Conservation (phyloP, 2,329 filamentous ascomycete genomes). For the Gaeumannomyces tritici region DNA sequence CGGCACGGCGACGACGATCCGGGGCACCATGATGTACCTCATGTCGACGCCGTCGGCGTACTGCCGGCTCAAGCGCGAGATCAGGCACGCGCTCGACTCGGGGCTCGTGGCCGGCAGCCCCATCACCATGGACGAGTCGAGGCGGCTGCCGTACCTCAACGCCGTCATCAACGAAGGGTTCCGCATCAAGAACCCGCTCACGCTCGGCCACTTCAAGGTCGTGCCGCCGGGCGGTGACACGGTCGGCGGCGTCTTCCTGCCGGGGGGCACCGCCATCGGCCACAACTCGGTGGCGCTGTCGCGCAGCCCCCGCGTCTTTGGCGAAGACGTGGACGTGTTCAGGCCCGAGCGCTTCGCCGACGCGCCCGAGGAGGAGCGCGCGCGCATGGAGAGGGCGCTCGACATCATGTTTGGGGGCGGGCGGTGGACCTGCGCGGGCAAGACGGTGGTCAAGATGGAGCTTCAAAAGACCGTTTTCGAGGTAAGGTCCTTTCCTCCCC, state of each 20-base stretch:
- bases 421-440: background rate
- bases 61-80: conserved; percentile 31
- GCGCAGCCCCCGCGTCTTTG: conserved; percentile 12
- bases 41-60: conserved; percentile 34
- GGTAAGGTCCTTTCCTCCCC: background rate
- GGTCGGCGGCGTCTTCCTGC: conserved; percentile 9
- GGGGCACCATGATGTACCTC: conserved; percentile 37
- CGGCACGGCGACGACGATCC: conserved; percentile 39
- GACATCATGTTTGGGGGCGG: background rate
- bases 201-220: conserved; percentile 9
- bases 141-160: conserved; percentile 10
- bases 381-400: background rate
- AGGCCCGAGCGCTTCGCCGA: conserved; percentile 39
- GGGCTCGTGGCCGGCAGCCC: conserved; percentile 7
- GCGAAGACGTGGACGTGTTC: conserved; percentile 27
- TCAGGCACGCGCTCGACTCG: conserved; percentile 24
- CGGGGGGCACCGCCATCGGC: conserved; percentile 33
- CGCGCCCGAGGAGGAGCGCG: conserved; percentile 23
- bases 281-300: conserved; percentile 53
- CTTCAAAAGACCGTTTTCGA: background rate
- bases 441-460: background rate
- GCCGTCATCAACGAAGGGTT: conserved; percentile 9
- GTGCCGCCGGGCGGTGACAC: conserved; percentile 8
- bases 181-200: conserved; percentile 10
- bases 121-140: conserved; percentile 6